Evolutionary conservation across 306 rosid species (phyloP).

Genomic region (Casuarina cunninghamiana): DNA sequence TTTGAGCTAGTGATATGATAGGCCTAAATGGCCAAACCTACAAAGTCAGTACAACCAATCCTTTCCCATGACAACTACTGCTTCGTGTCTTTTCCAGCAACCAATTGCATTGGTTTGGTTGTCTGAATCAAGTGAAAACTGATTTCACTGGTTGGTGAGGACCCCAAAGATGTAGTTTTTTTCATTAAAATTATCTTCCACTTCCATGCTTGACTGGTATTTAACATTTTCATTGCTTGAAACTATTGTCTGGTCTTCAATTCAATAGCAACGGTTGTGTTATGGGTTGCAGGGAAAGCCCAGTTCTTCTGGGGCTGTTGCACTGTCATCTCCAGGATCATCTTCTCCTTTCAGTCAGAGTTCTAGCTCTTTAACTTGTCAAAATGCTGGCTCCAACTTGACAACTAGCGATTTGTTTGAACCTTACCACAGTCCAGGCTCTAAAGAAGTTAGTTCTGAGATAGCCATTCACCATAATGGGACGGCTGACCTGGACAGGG

Average conservation of each 20-base stretch:
- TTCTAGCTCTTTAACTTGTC: slow-evolving; percentile 39
- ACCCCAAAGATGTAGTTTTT: not conserved
- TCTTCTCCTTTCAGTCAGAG: slow-evolving; percentile 49
- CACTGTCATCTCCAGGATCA: slow-evolving; percentile 51
- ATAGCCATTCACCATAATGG: slow-evolving; percentile 32
- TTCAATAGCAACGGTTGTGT: slow-evolving; percentile 19
- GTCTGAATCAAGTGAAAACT: too few relatives aligned
- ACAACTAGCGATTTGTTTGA: slow-evolving; percentile 46
- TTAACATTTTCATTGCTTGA: slow-evolving; percentile 18
- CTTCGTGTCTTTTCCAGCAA: too few relatives aligned
- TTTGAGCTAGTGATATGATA: too few relatives aligned
- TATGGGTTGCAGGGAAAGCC: slow-evolving; percentile 61
- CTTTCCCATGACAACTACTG: too few relatives aligned
- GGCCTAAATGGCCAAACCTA: too few relatives aligned
- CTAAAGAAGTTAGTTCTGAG: slow-evolving; percentile 67
- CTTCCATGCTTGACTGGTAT: not conserved
- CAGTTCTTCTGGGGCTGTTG: slow-evolving; percentile 43
- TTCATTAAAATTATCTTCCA: not conserved
- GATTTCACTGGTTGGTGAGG: too few relatives aligned
- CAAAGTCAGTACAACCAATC: too few relatives aligned
- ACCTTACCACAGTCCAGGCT: slow-evolving; percentile 61
- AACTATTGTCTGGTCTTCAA: slow-evolving; percentile 16
- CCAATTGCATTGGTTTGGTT: too few relatives aligned
- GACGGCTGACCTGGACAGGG: slow-evolving; percentile 40
- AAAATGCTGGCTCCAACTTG: slow-evolving; percentile 46